Evolutionary conservation across 176 grass and related monocot species (phyloP).

Genomic region (Musa itinerans): DNA sequence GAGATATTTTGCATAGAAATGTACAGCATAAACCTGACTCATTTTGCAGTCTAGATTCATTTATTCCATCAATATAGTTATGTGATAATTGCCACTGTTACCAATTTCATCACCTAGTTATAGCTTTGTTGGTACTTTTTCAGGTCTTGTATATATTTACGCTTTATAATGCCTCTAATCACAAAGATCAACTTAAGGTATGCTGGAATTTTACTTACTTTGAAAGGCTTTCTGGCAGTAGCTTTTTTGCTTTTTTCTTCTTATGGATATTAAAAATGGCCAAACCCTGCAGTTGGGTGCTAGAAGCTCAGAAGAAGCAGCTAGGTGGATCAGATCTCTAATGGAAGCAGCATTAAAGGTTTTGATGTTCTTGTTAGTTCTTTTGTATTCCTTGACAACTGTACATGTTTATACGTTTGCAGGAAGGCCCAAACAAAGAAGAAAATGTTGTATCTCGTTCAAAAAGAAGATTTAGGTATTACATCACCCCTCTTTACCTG

Average conservation of each 20-base stretch:
- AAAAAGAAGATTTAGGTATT: constrained; percentile 78
- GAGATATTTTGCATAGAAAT: constrained; percentile 16
- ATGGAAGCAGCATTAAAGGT: constrained; percentile 19
- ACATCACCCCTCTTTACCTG: neutral
- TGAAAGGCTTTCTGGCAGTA: neutral
- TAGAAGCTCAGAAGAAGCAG: constrained; percentile 20
- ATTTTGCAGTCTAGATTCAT: neutral
- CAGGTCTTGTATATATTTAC: constrained; percentile 19
- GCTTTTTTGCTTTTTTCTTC: neutral
- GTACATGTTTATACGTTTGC: neutral
- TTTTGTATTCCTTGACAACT: neutral
- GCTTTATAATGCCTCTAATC: constrained; percentile 16
- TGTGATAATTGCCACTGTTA: neutral
- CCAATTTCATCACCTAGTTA: neutral
- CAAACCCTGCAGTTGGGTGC: constrained; percentile 11
- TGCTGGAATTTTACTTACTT: neutral
- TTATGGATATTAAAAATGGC: neutral
- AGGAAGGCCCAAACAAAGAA: constrained; percentile 54
- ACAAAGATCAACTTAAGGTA: constrained; percentile 23
- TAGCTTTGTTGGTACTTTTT: neutral
- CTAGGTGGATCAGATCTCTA: constrained; percentile 14
- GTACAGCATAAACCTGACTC: constrained; percentile 1
- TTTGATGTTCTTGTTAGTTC: neutral
- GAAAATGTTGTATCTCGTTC: constrained; percentile 67
- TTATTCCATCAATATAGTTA: neutral